Evolutionary conservation across 2,329 filamentous ascomycete genomes (phyloP).

Genomic region (Hirsutella thompsonii): DNA sequence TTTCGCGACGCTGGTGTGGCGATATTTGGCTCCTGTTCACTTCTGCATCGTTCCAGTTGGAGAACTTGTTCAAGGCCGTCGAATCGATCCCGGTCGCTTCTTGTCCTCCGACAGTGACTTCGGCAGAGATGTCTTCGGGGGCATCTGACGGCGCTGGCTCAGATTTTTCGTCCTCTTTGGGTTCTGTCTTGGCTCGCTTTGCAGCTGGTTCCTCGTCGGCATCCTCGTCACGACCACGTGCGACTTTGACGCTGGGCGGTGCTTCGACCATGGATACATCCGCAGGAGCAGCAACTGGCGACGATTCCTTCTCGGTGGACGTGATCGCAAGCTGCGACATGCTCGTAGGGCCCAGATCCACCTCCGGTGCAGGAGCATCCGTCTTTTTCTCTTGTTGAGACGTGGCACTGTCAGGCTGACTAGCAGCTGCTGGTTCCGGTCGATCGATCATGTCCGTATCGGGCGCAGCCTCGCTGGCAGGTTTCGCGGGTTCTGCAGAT

Average conservation of each 20-base stretch:
- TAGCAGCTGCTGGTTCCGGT: slow-evolving; percentile 8
- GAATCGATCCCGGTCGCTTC: slow-evolving; percentile 6
- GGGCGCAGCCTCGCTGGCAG: slow-evolving; percentile 2
- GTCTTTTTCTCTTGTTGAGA: slow-evolving; percentile 8
- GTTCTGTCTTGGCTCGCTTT: slow-evolving; percentile 69
- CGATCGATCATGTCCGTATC: slow-evolving; percentile 16
- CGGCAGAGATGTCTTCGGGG: background rate
- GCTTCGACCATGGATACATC: slow-evolving; percentile 44
- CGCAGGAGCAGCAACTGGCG: slow-evolving; percentile 14
- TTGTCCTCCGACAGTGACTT: slow-evolving; percentile 3
- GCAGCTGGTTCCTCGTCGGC: slow-evolving; percentile 50
- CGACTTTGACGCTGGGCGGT: slow-evolving; percentile 44
- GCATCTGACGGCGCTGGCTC: slow-evolving; percentile 9
- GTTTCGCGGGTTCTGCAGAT: background rate
- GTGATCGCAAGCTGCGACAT: slow-evolving; percentile 27
- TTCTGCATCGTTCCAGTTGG: slow-evolving; percentile 27
- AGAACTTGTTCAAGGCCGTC: slow-evolving; percentile 15
- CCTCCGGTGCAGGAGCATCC: slow-evolving; percentile 17
- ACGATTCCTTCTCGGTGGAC: slow-evolving; percentile 15
- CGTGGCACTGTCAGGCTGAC: slow-evolving; percentile 6
- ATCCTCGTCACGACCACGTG: slow-evolving; percentile 70
- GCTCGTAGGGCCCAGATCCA: slow-evolving; percentile 21
- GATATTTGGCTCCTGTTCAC: slow-evolving; percentile 40
- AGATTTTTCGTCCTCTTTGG: slow-evolving; percentile 24
- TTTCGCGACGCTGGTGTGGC: slow-evolving; percentile 43